Base-by-base conservation (phyloP, 805 yeast species). In the Lipomyces spencermartinsiae region DNA sequence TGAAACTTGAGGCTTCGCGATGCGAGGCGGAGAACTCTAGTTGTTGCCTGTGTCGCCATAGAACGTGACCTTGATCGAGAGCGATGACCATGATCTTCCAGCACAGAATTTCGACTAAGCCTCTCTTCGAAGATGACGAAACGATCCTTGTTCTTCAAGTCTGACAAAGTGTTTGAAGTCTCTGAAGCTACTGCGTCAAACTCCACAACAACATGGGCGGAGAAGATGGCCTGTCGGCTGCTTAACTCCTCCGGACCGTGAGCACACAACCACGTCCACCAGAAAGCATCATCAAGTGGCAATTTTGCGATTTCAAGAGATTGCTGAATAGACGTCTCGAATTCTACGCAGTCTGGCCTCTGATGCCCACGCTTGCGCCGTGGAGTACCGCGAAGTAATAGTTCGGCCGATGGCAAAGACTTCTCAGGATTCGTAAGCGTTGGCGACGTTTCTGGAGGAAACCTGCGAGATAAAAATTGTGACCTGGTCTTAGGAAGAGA, bases 211-310 rank as follows among this genome's bases (percentile, higher is more conserved):
- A 56, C 68, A 35, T 31, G 62, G 8, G 71, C 5, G 2, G 63
- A 19, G 58, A 68, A 68, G 29, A 61, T 58, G 3, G 16, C 4
- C 37, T 29, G n/a, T 34, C 71, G 67, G 2, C 43, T 9, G 19
- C 43, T 6, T 12, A 64, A 54, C 54, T 68, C 71, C 25, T 68
- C 71, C 7, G 65, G 61, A 5, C 70, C 71, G 33, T 60, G 64
- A 0, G 64, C 65, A 46, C 67, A 63, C 19, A 62, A 56, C 71
- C 71, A 68, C 22, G 59, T 62, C 71, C 70, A 65, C 60, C 60
- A 63, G 51, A 63, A 66, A 25, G 67, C 25, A 16, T 68, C 67
- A 39, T 68, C 71, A 6, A 68, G 61, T 6, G 63, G 58, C n/a
- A 65, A 33, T 12, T 33, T 37, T 8, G 69, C 25, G 6, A 62